These are phyloP conservation scores for Rhizopogon rudus DNA, from an alignment of 768 basidiomycete species.

Conservation along the genomic window DNA sequence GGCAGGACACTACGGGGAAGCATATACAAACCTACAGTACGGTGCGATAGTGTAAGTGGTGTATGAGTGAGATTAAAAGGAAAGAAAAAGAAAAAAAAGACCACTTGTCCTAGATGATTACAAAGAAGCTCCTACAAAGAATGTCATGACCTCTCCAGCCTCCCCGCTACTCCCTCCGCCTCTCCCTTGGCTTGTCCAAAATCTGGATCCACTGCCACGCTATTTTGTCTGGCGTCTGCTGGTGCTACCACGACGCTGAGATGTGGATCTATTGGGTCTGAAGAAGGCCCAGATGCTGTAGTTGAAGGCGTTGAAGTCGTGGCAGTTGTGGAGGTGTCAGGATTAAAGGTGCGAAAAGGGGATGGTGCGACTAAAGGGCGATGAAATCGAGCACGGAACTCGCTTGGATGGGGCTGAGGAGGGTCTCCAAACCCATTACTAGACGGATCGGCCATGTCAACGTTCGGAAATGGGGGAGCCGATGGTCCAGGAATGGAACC, in stretches of 20 bases:
- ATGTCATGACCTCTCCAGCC: constrained; percentile 13
- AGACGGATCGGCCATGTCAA: constrained; percentile 28
- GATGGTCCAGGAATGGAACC: constrained; percentile 25
- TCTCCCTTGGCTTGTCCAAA: constrained; percentile 16
- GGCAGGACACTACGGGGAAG: not conserved
- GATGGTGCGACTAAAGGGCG: constrained; percentile 54
- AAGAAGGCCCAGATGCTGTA: constrained; percentile 27
- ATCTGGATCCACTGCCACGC: constrained; percentile 17
- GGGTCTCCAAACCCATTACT: constrained; percentile 24
- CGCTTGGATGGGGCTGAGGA: constrained; percentile 33
- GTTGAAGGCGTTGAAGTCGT: constrained; percentile 30
- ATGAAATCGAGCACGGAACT: constrained; percentile 66
- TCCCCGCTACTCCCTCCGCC: constrained; percentile 17
- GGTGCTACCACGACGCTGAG: constrained; percentile 20
- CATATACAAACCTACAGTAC: not conserved
- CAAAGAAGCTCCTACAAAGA: not conserved
- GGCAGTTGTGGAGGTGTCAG: constrained; percentile 23
- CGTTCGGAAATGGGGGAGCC: constrained; percentile 23
- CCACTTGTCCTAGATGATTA: not conserved
- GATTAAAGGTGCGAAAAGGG: constrained; percentile 43
- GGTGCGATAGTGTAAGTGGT: not conserved
- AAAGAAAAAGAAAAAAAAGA: not conserved
- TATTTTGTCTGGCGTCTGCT: constrained; percentile 22
- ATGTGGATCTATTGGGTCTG: constrained; percentile 29
- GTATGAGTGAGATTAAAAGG: not conserved